Percentiles rank a stretch among this genome's conserved stretches.
Evolutionary conservation across 2,329 filamentous ascomycete genomes (phyloP).

Genomic region (Boeremia exigua): DNA sequence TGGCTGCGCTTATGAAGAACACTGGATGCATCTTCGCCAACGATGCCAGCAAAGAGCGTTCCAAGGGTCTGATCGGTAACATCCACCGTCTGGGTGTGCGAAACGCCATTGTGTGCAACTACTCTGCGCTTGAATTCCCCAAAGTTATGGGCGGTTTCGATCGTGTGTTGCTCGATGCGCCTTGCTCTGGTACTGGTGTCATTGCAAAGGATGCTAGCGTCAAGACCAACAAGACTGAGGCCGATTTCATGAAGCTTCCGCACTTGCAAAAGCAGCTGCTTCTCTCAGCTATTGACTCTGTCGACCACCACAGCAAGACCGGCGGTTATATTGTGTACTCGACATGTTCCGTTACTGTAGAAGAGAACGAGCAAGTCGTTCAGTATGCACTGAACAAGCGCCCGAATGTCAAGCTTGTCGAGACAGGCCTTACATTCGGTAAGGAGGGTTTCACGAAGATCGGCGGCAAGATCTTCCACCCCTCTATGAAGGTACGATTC

Average conservation of each 20-base stretch:
- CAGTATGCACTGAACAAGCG: slow-evolving; percentile 90
- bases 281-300: slow-evolving; percentile 90
- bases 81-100: slow-evolving; percentile 92
- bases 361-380: slow-evolving; percentile 93
- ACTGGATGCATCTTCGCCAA: slow-evolving; percentile 96
- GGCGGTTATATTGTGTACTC: slow-evolving; percentile 97
- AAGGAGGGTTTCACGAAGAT: slow-evolving; percentile 91
- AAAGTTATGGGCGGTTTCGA: slow-evolving; percentile 96
- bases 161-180: slow-evolving; percentile 89
- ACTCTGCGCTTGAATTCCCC: slow-evolving; percentile 93
- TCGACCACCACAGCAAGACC: slow-evolving; percentile 88
- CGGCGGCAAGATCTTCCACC: slow-evolving; percentile 90
- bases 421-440: slow-evolving; percentile 88
- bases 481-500: slow-evolving; percentile 77
- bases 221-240: slow-evolving; percentile 97
- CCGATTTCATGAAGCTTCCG: slow-evolving; percentile 90
- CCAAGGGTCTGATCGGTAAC: slow-evolving; percentile 95
- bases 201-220: slow-evolving; percentile 96
- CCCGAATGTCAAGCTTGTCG: slow-evolving; percentile 91
- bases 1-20: slow-evolving; percentile 97
- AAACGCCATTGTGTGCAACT: slow-evolving; percentile 94
- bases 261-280: slow-evolving; percentile 95
- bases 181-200: slow-evolving; percentile 95
- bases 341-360: slow-evolving; percentile 91
- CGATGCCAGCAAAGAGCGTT: slow-evolving; percentile 90